Evolutionary conservation across 306 rosid genomes (phyloP).

Genomic region (Corylus heterophylla): DNA sequence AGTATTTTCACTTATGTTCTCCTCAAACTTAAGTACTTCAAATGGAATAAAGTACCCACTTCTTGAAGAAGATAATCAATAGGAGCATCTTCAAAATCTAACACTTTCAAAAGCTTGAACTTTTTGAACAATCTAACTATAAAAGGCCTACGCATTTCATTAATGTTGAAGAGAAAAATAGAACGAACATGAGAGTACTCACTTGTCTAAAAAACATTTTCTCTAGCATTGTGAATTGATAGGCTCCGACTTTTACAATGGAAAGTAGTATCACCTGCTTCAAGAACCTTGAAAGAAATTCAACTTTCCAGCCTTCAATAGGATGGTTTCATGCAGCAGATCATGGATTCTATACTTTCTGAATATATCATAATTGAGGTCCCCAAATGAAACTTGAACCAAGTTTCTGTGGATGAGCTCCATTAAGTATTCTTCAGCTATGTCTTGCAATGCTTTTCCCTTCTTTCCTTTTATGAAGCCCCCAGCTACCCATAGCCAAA

Average conservation of each 20-base stretch:
- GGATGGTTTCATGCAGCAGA: background rate
- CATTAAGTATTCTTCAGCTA: background rate
- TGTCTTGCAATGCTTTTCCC: background rate
- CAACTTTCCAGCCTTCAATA: background rate
- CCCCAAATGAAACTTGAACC: background rate
- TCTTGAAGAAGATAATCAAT: background rate
- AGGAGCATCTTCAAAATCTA: constrained; percentile 10
- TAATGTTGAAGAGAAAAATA: background rate
- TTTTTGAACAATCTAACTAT: background rate
- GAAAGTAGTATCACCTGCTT: background rate
- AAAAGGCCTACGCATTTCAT: background rate
- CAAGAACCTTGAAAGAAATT: background rate
- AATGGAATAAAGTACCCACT: background rate
- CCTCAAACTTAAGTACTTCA: constrained; percentile 6
- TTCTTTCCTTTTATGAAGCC: constrained; percentile 4
- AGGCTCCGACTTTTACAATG: background rate
- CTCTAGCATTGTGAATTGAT: background rate
- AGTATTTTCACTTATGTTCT: background rate
- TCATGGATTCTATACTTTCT: background rate
- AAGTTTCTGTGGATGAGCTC: constrained; percentile 15
- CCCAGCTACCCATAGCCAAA: constrained; percentile 17
- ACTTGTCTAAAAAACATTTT: background rate
- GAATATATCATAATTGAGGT: background rate
- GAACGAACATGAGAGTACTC: background rate
- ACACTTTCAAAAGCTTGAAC: background rate